Evolutionary conservation across 2,329 filamentous ascomycete genomes (phyloP).

Genomic region (Botryotinia narcissicola): DNA sequence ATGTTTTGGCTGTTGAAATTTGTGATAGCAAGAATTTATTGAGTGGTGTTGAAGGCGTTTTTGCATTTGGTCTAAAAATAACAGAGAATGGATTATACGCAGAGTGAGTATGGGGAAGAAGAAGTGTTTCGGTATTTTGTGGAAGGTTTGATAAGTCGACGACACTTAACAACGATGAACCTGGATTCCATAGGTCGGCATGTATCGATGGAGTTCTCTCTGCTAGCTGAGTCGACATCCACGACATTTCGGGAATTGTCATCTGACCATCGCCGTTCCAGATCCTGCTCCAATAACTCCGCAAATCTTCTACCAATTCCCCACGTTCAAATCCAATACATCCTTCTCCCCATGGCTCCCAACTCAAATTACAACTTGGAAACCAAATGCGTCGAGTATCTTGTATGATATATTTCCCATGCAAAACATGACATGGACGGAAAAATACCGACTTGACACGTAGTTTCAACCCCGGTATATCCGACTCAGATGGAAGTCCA

Average conservation of each 20-base stretch:
- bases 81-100: conserved; percentile 17
- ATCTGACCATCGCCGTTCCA: conserved; percentile 17
- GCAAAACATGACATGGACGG: conserved; percentile 79
- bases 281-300: conserved; percentile 12
- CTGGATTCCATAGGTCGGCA: conserved; percentile 49
- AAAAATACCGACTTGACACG: conserved; percentile 77
- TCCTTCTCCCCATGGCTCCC: conserved; percentile 85
- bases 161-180: conserved; percentile 48
- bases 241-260: background rate
- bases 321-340: conserved; percentile 63
- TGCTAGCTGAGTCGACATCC: background rate
- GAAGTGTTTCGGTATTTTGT: conserved; percentile 1
- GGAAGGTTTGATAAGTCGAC: conserved; percentile 10
- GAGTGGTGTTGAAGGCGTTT: conserved; percentile 62
- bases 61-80: conserved; percentile 54
- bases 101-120: conserved; percentile 26
- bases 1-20: conserved; percentile 46
- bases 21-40: conserved; percentile 39
- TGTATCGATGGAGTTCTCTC: conserved; percentile 60
- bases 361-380: conserved; percentile 81
- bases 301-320: conserved; percentile 50
- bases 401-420: conserved; percentile 77
- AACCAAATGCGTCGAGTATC: conserved; percentile 66
- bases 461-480: conserved; percentile 61
- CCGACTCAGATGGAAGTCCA: conserved; percentile 57